Evolutionary conservation across 495 filamentous ascomycete species (phyloP).

Genomic region (Hyaloscypha finlandica): DNA sequence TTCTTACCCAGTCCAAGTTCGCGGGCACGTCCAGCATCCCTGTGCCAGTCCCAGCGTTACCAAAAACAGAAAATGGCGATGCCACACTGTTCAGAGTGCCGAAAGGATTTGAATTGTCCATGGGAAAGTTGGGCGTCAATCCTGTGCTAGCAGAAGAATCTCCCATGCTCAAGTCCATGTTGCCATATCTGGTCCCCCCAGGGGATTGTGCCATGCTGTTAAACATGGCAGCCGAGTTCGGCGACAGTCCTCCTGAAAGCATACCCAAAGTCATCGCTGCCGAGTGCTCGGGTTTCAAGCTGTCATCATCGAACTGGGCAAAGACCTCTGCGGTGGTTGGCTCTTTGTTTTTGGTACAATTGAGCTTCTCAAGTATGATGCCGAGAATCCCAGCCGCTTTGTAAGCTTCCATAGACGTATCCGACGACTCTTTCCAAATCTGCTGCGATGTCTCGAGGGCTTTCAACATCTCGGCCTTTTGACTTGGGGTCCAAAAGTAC

Average conservation of each 20-base stretch:
- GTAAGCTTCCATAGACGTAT: slow-evolving; percentile 83
- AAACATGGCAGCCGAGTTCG: slow-evolving; percentile 46
- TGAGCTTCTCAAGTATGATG: slow-evolving; percentile 78
- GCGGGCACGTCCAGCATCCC: slow-evolving; percentile 33
- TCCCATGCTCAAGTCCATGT: slow-evolving; percentile 31
- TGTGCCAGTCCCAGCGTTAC: slow-evolving; percentile 23
- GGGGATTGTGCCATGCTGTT: slow-evolving; percentile 28
- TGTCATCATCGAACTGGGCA: slow-evolving; percentile 33
- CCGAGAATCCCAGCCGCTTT: slow-evolving; percentile 77
- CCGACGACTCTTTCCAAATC: slow-evolving; percentile 76
- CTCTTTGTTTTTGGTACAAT: slow-evolving; percentile 30
- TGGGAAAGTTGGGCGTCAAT: slow-evolving; percentile 26
- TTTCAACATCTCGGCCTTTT: slow-evolving; percentile 72
- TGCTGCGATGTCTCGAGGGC: slow-evolving; percentile 69
- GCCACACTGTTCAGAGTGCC: slow-evolving; percentile 25
- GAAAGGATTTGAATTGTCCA: slow-evolving; percentile 28
- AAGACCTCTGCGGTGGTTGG: slow-evolving; percentile 30
- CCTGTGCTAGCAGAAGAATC: slow-evolving; percentile 25
- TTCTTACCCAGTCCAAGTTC: slow-evolving; percentile 35
- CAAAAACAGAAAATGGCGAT: slow-evolving; percentile 30
- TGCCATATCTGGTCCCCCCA: slow-evolving; percentile 23
- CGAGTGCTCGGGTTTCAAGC: slow-evolving; percentile 59
- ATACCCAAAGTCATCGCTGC: slow-evolving; percentile 84
- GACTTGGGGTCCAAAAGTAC: slow-evolving; percentile 70
- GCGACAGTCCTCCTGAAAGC: slow-evolving; percentile 69